phyloP scores from a whole-genome alignment of 306 rosid genomes.

The Dalbergia cochinchinensis region DNA sequence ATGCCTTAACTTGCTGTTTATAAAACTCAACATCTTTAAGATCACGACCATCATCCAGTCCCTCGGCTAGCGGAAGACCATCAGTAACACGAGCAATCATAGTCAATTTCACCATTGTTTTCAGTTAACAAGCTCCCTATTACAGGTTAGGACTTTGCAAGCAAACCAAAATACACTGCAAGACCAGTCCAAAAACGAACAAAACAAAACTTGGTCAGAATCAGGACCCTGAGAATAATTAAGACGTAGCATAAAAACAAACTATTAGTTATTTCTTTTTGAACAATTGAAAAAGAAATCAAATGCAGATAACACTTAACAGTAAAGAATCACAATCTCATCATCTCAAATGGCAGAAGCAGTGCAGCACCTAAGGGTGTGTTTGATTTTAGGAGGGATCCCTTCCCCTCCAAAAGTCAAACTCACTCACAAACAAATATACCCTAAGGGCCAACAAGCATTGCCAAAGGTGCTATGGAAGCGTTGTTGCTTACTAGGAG shows the following conservation, averaged over 20 bases:
- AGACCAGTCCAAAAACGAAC: slow-evolving; percentile 35
- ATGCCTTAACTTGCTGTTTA: slow-evolving; percentile 92
- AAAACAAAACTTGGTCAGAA: slow-evolving; percentile 12
- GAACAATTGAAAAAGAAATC: neutral
- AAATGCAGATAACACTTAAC: neutral
- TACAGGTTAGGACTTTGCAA: slow-evolving; percentile 13
- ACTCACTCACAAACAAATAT: too few relatives aligned
- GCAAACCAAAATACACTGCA: slow-evolving; percentile 42
- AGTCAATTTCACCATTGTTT: slow-evolving; percentile 94
- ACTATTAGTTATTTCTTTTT: neutral
- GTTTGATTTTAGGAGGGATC: too few relatives aligned
- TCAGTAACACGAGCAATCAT: slow-evolving; percentile 97
- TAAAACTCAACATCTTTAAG: slow-evolving; percentile 75
- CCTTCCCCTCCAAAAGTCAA: too few relatives aligned
- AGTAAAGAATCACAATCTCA: neutral
- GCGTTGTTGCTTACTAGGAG: neutral
- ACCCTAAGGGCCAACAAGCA: neutral
- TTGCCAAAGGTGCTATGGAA: neutral
- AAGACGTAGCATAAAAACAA: neutral
- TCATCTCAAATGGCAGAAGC: neutral
- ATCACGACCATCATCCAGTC: slow-evolving; percentile 93
- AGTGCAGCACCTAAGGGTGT: too few relatives aligned
- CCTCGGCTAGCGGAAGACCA: slow-evolving; percentile 93
- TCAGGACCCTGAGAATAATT: slow-evolving; percentile 1
- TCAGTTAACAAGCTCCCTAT: neutral